Evolutionary conservation across 139 green algal genomes (phyloP).

Genomic region (Monoraphidium neglectum): DNA sequence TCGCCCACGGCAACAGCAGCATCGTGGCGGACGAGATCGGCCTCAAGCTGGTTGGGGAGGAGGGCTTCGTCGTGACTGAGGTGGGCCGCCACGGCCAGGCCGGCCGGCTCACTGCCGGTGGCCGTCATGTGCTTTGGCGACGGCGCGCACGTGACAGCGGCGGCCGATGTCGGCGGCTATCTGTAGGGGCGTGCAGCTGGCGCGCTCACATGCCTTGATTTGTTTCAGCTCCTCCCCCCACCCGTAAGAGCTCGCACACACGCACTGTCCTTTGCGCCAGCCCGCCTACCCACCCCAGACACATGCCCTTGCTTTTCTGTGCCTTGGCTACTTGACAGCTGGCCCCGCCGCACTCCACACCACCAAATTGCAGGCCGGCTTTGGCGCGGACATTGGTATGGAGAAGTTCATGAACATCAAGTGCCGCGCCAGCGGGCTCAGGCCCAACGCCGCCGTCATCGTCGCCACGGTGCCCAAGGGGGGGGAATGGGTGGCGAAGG

Average conservation of each 20-base stretch:
- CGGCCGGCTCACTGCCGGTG: no score
- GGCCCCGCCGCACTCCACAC: neutral
- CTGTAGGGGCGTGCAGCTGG: no score
- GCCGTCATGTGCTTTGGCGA: no score
- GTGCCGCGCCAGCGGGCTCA: constrained; percentile 78
- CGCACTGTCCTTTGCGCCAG: no score
- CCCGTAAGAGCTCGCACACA: no score
- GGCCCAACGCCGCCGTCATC: constrained; percentile 72
- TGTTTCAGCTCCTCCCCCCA: no score
- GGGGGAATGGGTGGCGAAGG: constrained; percentile 39
- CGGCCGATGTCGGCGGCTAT: no score
- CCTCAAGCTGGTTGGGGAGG: constrained; percentile 90
- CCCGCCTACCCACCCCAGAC: neutral
- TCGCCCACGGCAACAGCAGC: constrained; percentile 94
- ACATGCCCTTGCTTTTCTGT: neutral
- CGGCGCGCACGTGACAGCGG: no score
- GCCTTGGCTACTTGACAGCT: neutral
- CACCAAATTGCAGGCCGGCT: constrained; percentile 74
- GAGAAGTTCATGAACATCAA: constrained; percentile 99
- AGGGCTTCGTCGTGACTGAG: constrained; percentile 96
- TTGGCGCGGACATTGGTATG: constrained; percentile 97
- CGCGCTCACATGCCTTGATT: no score
- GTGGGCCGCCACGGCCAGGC: constrained; percentile 46
- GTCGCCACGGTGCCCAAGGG: constrained; percentile 94
- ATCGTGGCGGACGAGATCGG: constrained; percentile 95